Conservation (phyloP, 1,284 basidiomycete species). For the Ustilago nuda region DNA sequence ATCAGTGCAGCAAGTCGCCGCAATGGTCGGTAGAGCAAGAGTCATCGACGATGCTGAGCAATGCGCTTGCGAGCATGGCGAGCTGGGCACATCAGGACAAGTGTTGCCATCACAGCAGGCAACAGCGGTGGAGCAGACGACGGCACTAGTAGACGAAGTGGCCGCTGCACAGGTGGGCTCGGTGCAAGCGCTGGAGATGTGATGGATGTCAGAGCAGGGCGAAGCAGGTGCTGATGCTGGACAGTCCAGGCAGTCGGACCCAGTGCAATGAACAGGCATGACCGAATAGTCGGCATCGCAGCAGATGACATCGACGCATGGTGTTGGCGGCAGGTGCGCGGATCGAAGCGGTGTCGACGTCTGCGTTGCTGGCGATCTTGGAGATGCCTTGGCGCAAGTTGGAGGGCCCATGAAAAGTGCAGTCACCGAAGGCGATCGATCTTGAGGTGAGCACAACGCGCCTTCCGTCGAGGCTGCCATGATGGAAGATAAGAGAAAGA, state of each 20-base stretch:
- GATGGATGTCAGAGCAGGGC: conserved; percentile 36
- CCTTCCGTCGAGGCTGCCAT: conserved; percentile 32
- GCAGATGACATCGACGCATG: conserved; percentile 30
- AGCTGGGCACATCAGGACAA: conserved; percentile 20
- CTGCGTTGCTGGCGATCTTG: conserved; percentile 2
- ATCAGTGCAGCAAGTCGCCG: conserved; percentile 33
- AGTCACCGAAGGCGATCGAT: neutral
- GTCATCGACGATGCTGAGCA: conserved; percentile 27
- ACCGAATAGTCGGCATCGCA: conserved; percentile 29
- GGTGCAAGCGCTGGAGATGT: conserved; percentile 41
- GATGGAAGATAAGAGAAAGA: neutral
- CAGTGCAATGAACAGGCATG: conserved; percentile 7
- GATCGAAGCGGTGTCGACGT: neutral
- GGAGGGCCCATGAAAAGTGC: conserved; percentile 1
- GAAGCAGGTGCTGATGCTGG: conserved; percentile 20
- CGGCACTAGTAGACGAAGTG: conserved; percentile 19
- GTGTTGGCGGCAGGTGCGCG: neutral
- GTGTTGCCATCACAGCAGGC: conserved; percentile 31
- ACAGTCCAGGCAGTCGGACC: conserved; percentile 24
- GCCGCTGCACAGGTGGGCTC: conserved; percentile 35
- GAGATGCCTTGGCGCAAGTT: neutral
- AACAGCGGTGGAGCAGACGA: conserved; percentile 18
- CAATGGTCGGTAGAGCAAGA: conserved; percentile 19
- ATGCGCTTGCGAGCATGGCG: conserved; percentile 22
- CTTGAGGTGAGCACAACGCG: conserved; percentile 15